Conservation (phyloP, 2,329 filamentous ascomycete genomes). For the Nemania diffusa region DNA sequence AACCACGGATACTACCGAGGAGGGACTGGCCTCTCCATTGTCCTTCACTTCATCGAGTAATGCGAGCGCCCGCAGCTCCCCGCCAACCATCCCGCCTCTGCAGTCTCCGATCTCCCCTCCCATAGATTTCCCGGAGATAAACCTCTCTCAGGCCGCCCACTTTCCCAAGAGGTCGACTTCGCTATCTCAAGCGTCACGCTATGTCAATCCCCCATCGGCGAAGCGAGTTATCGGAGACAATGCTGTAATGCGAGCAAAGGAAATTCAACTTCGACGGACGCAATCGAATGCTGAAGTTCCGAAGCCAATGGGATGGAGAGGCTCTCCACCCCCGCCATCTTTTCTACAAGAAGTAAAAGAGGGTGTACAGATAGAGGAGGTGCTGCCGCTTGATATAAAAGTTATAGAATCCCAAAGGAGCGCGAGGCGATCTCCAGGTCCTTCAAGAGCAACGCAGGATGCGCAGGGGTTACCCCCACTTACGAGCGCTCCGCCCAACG, state of each 20-base stretch:
- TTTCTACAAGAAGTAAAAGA: constrained; percentile 10
- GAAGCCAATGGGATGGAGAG: constrained; percentile 31
- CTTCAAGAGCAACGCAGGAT: constrained; percentile 13
- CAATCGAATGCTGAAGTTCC: constrained; percentile 41
- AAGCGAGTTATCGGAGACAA: constrained; percentile 8
- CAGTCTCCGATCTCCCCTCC: constrained; percentile 25
- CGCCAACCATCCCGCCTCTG: not conserved
- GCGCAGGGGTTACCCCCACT: constrained; percentile 34
- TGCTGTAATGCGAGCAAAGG: constrained; percentile 6
- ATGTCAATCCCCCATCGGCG: constrained; percentile 13
- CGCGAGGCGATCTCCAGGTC: constrained; percentile 6
- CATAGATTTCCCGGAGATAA: constrained; percentile 5
- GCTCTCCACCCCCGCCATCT: constrained; percentile 23
- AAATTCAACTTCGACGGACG: constrained; percentile 38
- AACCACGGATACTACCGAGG: constrained; percentile 10
- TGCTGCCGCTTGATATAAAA: not conserved
- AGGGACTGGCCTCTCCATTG: constrained; percentile 24
- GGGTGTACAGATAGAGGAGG: not conserved
- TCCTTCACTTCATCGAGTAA: constrained; percentile 12
- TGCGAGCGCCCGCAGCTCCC: constrained; percentile 6
- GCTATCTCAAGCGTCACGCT: constrained; percentile 31
- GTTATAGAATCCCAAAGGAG: constrained; percentile 17
- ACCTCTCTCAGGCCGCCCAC: constrained; percentile 4
- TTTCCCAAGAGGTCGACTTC: constrained; percentile 38
- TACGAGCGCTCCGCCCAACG: constrained; percentile 37